phyloP scores from a whole-genome alignment of 768 basidiomycete species.

The Phanerodontia chrysosporium region DNA sequence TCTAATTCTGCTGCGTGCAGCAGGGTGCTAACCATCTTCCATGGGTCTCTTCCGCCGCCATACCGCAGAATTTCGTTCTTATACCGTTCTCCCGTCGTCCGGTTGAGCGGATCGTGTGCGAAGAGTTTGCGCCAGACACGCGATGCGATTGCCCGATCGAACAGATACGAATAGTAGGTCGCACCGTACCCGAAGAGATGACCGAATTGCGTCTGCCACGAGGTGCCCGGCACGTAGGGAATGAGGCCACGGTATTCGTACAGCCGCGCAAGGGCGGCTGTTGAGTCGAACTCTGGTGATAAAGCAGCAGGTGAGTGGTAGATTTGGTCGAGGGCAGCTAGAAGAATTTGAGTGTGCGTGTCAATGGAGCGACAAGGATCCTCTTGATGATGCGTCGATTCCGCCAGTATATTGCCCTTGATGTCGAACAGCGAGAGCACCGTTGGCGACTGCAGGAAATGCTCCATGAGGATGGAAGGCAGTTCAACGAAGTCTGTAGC shows the following conservation, averaged over 20 bases:
- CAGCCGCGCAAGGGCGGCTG: constrained; percentile 55
- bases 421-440: constrained; percentile 78
- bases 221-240: constrained; percentile 78
- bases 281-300: constrained; percentile 66
- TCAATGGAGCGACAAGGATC: constrained; percentile 84
- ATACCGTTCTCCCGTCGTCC: constrained; percentile 77
- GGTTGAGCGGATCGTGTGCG: constrained; percentile 55
- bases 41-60: constrained; percentile 91
- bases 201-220: constrained; percentile 94
- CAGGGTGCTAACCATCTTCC: constrained; percentile 82
- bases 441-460: constrained; percentile 81
- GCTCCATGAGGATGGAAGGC: constrained; percentile 98
- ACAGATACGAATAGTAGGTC: constrained; percentile 96
- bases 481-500: constrained; percentile 98
- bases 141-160: constrained; percentile 93
- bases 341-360: constrained; percentile 85
- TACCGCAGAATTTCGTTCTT: constrained; percentile 70
- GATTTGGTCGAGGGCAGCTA: constrained; percentile 83
- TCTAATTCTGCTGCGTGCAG: constrained; percentile 62
- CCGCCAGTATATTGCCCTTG: constrained; percentile 40
- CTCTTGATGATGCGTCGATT: constrained; percentile 62
- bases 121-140: constrained; percentile 86
- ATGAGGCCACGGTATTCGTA: constrained; percentile 71
- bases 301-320: constrained; percentile 76
- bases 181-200: constrained; percentile 96